Base-by-base conservation (phyloP, 2,329 filamentous ascomycete species). In the Dendrostoma leiphaemia region DNA sequence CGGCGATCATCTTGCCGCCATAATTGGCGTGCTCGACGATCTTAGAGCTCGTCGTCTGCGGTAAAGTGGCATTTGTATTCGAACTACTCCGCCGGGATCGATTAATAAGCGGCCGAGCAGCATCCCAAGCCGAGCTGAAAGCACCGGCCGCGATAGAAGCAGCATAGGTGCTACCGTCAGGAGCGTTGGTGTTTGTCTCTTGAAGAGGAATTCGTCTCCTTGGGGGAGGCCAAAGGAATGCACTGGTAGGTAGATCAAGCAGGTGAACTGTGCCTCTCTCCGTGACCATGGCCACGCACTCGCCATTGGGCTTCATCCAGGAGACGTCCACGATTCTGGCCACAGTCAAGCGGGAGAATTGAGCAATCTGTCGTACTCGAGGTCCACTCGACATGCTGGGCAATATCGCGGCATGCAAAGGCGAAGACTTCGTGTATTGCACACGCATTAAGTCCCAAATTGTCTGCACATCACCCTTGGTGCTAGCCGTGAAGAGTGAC, bases 191-290 rank as follows among this genome's bases (percentile, higher is more conserved):
- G 12, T 72, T 70, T 17, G 70, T 69, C 34, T 82, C 77, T 56
- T 70, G 72, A 34, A 64, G 64, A 48, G 70, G 73, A 57, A 69
- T 71, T 55, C 78, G 75, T 50, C 80, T 77, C 35, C 82, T 79
- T 38, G 84, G 86, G 23, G 91, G 90, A 37, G 92, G 92, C 92
- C 92, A 96, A 61, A 89, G 85, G 63, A 92, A 93, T 4, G 90
- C 90, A 59, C 84, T 89, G 43, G 84, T 79, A 8, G 91, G 91
- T 70, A 97, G 83, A 61, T 96, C 90, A 60, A 96, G 86, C 40
- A 97, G 82, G 71, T 99, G 94, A 10, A 97, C 86, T 8, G 94
- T 99, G n/a, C 93, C 91, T 62, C 92, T 89, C 64, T 96, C 91
- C 1, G 94, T 97, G 24, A 97, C 85, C 73, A 99, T 86, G 2